Base-by-base conservation (phyloP, 169 alveolate species). In the Plasmodium reichenowi region DNA sequence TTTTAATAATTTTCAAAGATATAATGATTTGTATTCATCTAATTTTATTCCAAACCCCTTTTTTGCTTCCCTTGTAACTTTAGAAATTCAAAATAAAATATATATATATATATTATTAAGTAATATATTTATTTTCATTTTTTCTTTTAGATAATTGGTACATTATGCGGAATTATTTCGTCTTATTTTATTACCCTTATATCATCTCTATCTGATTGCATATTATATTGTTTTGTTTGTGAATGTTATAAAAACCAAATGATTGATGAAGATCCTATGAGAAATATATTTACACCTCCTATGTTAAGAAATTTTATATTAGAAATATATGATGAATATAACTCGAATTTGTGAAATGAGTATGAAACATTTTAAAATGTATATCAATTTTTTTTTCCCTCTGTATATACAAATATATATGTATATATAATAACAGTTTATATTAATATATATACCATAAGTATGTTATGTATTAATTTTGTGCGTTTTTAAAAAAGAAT, bases 161-260 rank as follows among this genome's bases (percentile, higher is more conserved):
- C 64, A 12, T 56, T 78, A 13, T 78, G 89, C 45, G 89, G 89
- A 43, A 45, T 59, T 22, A 78, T 78, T 22, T 64, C 89, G 9
- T 78, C 89, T 26, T 58, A 78, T 45, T 78, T 78, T 32, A 66
- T 78, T 56, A 78, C 89, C 52, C 50, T 24, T 20, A 45, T 78
- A 70, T 66, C 89, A 5, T 64, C 89, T 20, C 24, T 78, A 12
- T 32, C 78, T 12, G 89, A 78, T 20, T 64, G 62, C 22, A n/a
- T 78, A 58, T 70, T 78, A 22, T 78, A 78, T 45, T 78, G 89
- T 22, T 78, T 78, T 17, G 54, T 78, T 24, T 78, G 89, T 45
- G 89, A 78, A 45, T 78, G 89, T n/a, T 78, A 78, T 71, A 75
- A 78, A 32, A 78, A 78, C 17, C 89, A 78, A 38, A 78, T 78